A percentile compares a stretch with the other conserved stretches of the same genome.
phyloP scores from a whole-genome alignment of 1,284 basidiomycete genomes.

The Heterobasidion occidentale region DNA sequence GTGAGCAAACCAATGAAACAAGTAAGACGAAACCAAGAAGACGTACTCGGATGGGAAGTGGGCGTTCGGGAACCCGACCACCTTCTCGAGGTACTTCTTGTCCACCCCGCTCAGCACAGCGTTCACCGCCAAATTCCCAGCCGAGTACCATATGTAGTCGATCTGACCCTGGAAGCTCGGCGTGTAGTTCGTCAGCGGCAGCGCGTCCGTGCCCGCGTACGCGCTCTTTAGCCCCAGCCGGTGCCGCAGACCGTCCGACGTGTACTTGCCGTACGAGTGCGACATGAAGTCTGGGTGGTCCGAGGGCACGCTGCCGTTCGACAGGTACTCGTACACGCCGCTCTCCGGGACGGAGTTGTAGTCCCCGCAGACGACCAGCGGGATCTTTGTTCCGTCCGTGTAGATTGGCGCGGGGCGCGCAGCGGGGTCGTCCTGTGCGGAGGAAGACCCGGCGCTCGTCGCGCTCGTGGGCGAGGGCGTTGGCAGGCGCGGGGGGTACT shows the following conservation, averaged over 20 bases:
- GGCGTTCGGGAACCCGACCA: constrained; percentile 94
- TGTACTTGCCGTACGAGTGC: constrained; percentile 89
- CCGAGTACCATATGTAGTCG: constrained; percentile 94
- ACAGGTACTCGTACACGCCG: constrained; percentile 91
- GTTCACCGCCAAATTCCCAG: constrained; percentile 74
- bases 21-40: constrained; percentile 3
- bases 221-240: constrained; percentile 78
- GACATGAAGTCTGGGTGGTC: constrained; percentile 92
- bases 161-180: constrained; percentile 80
- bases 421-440: constrained; percentile 22
- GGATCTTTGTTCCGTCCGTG: constrained; percentile 82
- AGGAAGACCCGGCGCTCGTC: constrained; percentile 1
- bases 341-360: constrained; percentile 88
- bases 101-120: constrained; percentile 89
- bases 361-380: constrained; percentile 88
- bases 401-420: constrained; percentile 61
- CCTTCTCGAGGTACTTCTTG: constrained; percentile 78
- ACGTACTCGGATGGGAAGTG: constrained; percentile 95
- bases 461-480: constrained; percentile 12
- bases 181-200: constrained; percentile 87
- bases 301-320: constrained; percentile 61
- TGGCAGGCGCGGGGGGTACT: constrained; percentile 64
- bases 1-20: constrained; percentile 8
- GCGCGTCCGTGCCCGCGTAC: constrained; percentile 62
- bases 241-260: constrained; percentile 83